Evolutionary conservation across 768 basidiomycete species (phyloP), one percentile per base, ranked within the genome.

Genomic region (Mycena filopes): DNA sequence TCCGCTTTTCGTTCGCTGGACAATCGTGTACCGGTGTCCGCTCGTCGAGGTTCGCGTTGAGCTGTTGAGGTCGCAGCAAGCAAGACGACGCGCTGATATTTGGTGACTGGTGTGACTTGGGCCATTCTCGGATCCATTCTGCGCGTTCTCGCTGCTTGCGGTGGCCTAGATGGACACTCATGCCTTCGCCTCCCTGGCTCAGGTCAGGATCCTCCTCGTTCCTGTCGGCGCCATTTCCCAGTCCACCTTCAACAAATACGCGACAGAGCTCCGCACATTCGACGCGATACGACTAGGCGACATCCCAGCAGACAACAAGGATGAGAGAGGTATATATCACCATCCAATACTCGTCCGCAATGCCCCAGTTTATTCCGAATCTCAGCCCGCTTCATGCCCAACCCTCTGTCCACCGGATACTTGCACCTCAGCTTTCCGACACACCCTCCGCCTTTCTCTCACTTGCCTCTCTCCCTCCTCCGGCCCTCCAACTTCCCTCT

Each of bases 351-450:
- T 25, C 21, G 58, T 60, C 53, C 28, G 60, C 38, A 46, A 61
- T 40, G 48, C 23, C 36, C 47, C 41, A 38, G 38, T 63, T 65
- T 48, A 72, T 60, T 46, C n/a, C 46, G 60, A 50, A 59, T 53
- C 21, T 23, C 74, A 90, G 93, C 88, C 59, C 89, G 93, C 54
- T 98, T 95, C 78, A 91, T 94, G 83, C 93, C 93, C 40, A 90
- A 83, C 48, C 82, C 85, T 42, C 80, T 90, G 50, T 88, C 94
- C 3, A 85, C 86, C n/a, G 95, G 95, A 23, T 81, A 89, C 75
- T 80, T 99, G 26, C 93, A 96, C 69, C 82, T 99, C 40, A 85
- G 84, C 54, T 99, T 90, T 74, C 83, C 89, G 16, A 87, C 88
- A 2, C 93, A 92, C 75, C 93, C 90, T 4, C 89, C 86, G 4